phyloP scores from a whole-genome alignment of 306 rosid genomes.

The Herpetospermum pedunculosum region DNA sequence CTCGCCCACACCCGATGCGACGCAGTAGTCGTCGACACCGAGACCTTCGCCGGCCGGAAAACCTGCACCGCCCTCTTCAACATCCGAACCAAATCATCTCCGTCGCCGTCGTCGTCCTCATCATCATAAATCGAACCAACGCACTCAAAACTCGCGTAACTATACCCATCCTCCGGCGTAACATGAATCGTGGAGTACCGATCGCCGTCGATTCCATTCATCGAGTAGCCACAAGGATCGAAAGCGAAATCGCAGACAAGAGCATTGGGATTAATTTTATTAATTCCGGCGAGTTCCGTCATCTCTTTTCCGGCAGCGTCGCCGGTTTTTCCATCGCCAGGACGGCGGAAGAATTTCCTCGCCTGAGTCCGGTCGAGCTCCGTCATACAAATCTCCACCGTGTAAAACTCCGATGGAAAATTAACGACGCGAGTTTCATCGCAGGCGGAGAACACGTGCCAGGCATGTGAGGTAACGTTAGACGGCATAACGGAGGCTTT shows the following conservation, averaged over 20 bases:
- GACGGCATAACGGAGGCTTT: constrained; percentile 87
- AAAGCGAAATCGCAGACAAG: constrained; percentile 78
- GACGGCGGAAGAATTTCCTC: constrained; percentile 44
- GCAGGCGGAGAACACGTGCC: constrained; percentile 82
- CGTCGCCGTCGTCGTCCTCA: constrained; percentile 15
- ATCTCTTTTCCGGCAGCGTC: constrained; percentile 78
- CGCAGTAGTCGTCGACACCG: constrained; percentile 44
- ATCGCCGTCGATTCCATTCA: constrained; percentile 77
- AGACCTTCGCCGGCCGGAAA: constrained; percentile 89
- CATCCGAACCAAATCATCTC: constrained; percentile 31
- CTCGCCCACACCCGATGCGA: constrained; percentile 41
- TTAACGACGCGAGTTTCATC: not conserved
- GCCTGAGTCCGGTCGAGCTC: constrained; percentile 65
- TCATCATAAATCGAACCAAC: constrained; percentile 34
- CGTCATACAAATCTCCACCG: constrained; percentile 91
- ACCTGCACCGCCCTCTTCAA: constrained; percentile 63
- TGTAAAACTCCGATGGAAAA: constrained; percentile 26
- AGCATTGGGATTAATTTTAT: constrained; percentile 48
- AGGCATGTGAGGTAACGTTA: constrained; percentile 46
- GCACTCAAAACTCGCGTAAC: constrained; percentile 91
- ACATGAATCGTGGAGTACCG: constrained; percentile 94
- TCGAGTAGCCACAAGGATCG: constrained; percentile 90
- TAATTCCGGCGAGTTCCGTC: constrained; percentile 63
- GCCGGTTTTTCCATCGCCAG: constrained; percentile 43
- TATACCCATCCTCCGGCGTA: constrained; percentile 90